phyloP scores from a whole-genome alignment of 2,329 filamentous ascomycete species.

The Ophiobolus disseminans region DNA sequence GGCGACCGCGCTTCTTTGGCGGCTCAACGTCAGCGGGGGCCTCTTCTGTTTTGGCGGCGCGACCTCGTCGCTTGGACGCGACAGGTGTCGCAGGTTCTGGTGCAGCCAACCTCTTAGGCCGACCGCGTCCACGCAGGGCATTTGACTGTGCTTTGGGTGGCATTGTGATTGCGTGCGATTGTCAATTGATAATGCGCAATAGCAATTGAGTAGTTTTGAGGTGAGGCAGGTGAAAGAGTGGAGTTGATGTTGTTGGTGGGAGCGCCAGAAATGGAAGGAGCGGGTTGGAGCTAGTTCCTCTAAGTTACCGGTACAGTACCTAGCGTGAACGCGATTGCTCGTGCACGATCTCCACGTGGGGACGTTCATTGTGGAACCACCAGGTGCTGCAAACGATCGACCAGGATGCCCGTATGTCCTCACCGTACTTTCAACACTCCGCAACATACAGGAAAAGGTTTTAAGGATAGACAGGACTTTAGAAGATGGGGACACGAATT shows the following conservation, averaged over 20 bases:
- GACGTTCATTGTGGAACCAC: no score
- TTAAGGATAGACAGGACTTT: no score
- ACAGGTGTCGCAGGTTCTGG: constrained; percentile 6
- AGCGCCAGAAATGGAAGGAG: neutral
- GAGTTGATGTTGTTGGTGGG: neutral
- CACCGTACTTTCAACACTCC: no score
- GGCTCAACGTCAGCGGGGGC: constrained; percentile 10
- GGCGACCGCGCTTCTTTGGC: constrained; percentile 33
- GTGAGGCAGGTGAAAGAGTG: neutral
- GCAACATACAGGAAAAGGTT: no score
- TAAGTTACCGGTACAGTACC: neutral
- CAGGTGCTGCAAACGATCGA: no score
- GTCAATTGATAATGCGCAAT: neutral
- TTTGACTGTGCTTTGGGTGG: constrained; percentile 17
- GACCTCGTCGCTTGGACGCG: constrained; percentile 23
- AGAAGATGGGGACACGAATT: no score
- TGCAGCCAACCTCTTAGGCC: constrained; percentile 18
- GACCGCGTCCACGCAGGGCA: constrained; percentile 14
- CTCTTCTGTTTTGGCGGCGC: constrained; percentile 17
- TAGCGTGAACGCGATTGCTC: neutral
- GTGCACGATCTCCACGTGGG: no score
- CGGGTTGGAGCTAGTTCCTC: neutral
- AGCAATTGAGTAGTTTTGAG: neutral
- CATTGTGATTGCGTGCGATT: constrained; percentile 11
- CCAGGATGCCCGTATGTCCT: no score